These are phyloP conservation scores for Cymbopogon flexuosus DNA, from an alignment of 202 grass and related monocot species.

Conservation along the genomic window DNA sequence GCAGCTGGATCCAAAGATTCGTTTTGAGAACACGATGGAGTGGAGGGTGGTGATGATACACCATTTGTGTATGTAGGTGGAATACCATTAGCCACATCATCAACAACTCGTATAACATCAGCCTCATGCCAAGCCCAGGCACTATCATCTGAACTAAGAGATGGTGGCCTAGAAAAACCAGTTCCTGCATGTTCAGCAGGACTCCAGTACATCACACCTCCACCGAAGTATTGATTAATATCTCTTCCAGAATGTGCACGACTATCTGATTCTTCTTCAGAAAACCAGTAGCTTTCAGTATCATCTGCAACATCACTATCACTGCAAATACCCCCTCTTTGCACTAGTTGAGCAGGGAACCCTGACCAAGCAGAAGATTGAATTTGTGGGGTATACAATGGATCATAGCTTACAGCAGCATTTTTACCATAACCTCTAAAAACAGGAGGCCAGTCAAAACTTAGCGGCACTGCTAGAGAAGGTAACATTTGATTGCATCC, in stretches of 20 bases:
- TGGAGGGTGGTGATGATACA: slow-evolving; percentile 56
- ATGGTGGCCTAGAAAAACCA: slow-evolving; percentile 72
- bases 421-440: slow-evolving; percentile 70
- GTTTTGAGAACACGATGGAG: slow-evolving; percentile 48
- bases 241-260: slow-evolving; percentile 69
- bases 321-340: slow-evolving; percentile 52
- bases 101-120: slow-evolving; percentile 82
- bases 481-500: slow-evolving; percentile 56
- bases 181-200: slow-evolving; percentile 79
- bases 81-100: slow-evolving; percentile 68
- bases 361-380: slow-evolving; percentile 65
- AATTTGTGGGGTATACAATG: slow-evolving; percentile 52
- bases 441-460: slow-evolving; percentile 91
- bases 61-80: slow-evolving; percentile 51
- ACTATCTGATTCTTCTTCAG: slow-evolving; percentile 81
- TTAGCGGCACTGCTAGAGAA: slow-evolving; percentile 67
- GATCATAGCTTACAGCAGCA: slow-evolving; percentile 59
- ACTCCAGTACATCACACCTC: slow-evolving; percentile 98
- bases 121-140: slow-evolving; percentile 98
- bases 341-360: slow-evolving; percentile 55
- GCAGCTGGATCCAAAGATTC: slow-evolving; percentile 45
- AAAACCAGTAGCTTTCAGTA: slow-evolving; percentile 88
- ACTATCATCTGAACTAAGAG: slow-evolving; percentile 93
- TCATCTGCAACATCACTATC: slow-evolving; percentile 80
- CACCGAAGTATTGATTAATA: slow-evolving; percentile 94